A percentile compares a stretch with the other conserved stretches of the same genome.
Evolutionary conservation across 371 early-diverging fungal species (phyloP).

Genomic region (Haplosporangium sp.): DNA sequence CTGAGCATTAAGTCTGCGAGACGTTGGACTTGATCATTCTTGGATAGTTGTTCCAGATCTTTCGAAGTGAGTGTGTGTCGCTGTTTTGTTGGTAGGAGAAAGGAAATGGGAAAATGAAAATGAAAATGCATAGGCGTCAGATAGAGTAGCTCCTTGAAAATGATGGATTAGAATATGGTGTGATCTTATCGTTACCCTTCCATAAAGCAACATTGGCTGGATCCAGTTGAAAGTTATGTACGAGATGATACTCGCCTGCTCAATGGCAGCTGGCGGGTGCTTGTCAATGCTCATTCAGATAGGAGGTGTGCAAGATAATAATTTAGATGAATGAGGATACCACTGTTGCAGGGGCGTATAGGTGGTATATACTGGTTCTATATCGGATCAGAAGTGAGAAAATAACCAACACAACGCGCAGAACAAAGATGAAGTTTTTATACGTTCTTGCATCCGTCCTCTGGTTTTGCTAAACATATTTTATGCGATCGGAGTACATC

Average conservation of each 20-base stretch:
- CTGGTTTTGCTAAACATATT: too few relatives aligned
- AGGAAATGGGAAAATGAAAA: background rate
- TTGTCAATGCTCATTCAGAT: slow-evolving; percentile 9
- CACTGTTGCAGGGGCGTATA: background rate
- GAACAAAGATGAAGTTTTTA: too few relatives aligned
- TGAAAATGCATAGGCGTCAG: background rate
- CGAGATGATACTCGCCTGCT: slow-evolving; percentile 10
- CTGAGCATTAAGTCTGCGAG: slow-evolving; percentile 15
- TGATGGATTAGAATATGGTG: background rate
- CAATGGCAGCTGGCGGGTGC: slow-evolving; percentile 21
- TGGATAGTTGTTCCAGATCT: slow-evolving; percentile 20
- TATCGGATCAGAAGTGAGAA: too few relatives aligned
- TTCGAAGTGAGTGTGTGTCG: slow-evolving; percentile 7
- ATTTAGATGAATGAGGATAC: background rate
- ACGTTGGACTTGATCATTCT: slow-evolving; percentile 16
- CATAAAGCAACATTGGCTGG: slow-evolving; percentile 17
- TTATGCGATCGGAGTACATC: too few relatives aligned
- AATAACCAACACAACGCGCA: too few relatives aligned
- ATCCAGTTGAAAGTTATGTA: slow-evolving; percentile 26
- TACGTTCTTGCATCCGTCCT: too few relatives aligned
- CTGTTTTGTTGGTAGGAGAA: background rate
- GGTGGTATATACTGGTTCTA: background rate
- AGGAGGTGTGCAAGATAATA: background rate
- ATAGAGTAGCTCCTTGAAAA: background rate
- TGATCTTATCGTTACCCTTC: slow-evolving; percentile 7